These are phyloP conservation scores for Aureobasidium leucospermi DNA, from an alignment of 2,329 filamentous ascomycete species.

Conservation along the genomic window DNA sequence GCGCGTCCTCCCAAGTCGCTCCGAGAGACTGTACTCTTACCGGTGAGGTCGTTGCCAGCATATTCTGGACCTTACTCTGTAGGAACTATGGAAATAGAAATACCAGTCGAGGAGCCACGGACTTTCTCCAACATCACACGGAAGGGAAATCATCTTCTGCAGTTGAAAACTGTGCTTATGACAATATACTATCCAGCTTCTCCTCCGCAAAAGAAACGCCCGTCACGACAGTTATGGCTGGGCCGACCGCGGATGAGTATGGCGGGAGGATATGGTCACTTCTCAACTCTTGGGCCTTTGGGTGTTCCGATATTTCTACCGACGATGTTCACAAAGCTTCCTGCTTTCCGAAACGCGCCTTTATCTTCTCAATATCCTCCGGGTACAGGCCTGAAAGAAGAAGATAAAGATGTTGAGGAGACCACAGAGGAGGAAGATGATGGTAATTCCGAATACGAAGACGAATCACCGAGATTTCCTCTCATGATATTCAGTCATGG, in stretches of 20 bases:
- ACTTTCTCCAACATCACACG: constrained; percentile 46
- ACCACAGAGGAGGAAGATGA: not conserved
- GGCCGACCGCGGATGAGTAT: constrained; percentile 50
- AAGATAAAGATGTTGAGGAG: constrained; percentile 29
- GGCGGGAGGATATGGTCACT: constrained; percentile 56
- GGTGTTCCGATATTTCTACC: constrained; percentile 48
- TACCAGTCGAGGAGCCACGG: constrained; percentile 41
- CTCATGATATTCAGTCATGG: constrained; percentile 61
- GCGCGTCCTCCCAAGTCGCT: constrained; percentile 39
- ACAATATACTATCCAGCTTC: constrained; percentile 57
- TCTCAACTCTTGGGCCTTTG: constrained; percentile 45
- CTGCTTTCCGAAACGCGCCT: constrained; percentile 55
- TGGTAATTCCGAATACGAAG: not conserved
- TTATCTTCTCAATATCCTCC: constrained; percentile 46
- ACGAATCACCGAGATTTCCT: constrained; percentile 47
- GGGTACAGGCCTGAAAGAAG: constrained; percentile 31
- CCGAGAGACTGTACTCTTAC: constrained; percentile 41
- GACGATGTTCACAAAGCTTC: constrained; percentile 59
- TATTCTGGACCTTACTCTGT: constrained; percentile 47
- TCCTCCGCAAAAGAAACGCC: constrained; percentile 32
- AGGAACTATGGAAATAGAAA: constrained; percentile 47
- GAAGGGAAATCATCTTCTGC: constrained; percentile 39
- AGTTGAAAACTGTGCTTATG: constrained; percentile 55
- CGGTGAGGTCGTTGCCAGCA: constrained; percentile 39
- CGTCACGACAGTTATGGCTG: constrained; percentile 55